These are phyloP conservation scores for Mallotus japonicus DNA, from an alignment of 441 rosid species.

Conservation along the genomic window DNA sequence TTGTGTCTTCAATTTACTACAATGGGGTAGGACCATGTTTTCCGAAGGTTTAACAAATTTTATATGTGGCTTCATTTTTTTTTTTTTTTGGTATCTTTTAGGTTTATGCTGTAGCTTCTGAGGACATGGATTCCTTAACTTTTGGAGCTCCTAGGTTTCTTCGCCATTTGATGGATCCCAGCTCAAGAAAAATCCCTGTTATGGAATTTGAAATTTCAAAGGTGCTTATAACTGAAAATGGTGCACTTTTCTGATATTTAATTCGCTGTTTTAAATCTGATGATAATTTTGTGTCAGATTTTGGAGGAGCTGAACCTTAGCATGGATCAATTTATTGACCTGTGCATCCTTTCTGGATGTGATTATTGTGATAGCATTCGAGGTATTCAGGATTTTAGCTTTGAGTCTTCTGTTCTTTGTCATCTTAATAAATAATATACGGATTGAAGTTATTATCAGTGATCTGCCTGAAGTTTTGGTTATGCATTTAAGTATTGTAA, in stretches of 20 bases:
- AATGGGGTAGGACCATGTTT: not conserved
- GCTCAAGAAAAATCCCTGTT: constrained; percentile 91
- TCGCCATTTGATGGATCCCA: constrained; percentile 98
- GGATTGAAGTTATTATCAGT: constrained; percentile 2
- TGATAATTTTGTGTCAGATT: constrained; percentile 45
- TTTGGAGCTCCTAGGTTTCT: constrained; percentile 94
- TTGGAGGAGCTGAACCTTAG: constrained; percentile 80
- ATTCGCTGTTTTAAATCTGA: constrained; percentile 9
- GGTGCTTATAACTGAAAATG: constrained; percentile 39
- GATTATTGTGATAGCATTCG: constrained; percentile 97
- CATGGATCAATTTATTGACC: constrained; percentile 96
- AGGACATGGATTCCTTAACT: constrained; percentile 98
- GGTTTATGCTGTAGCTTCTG: constrained; percentile 99
- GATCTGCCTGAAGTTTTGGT: constrained; percentile 1
- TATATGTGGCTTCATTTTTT: not conserved
- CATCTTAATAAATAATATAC: not conserved
- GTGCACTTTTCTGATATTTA: constrained; percentile 4
- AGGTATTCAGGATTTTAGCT: constrained; percentile 45
- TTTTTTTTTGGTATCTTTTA: constrained; percentile 25
- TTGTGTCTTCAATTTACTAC: not conserved
- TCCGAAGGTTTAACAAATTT: not conserved
- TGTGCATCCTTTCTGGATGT: constrained; percentile 97
- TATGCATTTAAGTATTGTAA: constrained; percentile 10
- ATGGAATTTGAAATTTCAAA: constrained; percentile 88
- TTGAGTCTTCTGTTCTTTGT: not conserved